Evolutionary conservation across 164 flowering plant species (phyloP), one percentile per base, ranked within the genome.

Genomic region (Kingdonia uniflora): DNA sequence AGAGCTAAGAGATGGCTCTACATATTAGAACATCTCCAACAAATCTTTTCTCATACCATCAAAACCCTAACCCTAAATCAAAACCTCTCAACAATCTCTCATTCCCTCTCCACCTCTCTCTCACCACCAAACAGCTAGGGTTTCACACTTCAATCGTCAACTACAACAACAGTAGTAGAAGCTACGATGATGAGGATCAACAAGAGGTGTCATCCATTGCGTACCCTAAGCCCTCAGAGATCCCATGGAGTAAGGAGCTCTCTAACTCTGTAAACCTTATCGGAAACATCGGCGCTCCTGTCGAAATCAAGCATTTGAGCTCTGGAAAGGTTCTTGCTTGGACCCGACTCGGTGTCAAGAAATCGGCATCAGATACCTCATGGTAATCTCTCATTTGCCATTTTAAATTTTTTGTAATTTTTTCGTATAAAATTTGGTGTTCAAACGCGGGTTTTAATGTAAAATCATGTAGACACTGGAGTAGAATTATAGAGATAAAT

Each of bases 181-280:
- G 14, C 43, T 21, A 16, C 57, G 14, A 49, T 5, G 49, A 41
- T 13, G 21, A 26, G 60, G 66, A 56, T 19, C 69, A 60, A 35
- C 51, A 60, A 35, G 65, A 41, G 41, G 52, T 61, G 19, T n/a
- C n/a, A n/a, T n/a, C n/a, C n/a, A n/a, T n/a, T n/a, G n/a, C n/a
- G n/a, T 78, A 75, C 62, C 85, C 88, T 11, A 70, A 60, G 53
- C 97, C 97, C 11, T 4, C 79, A 5, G 95, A 82, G 71, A 72
- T 90, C 22, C 80, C 71, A 24, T 90, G 97, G 97, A 78, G 65
- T 63, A 86, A 86, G 68, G 97, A 90, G 70, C 74, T 82, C 42
- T 64, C 73, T 49, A 86, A 90, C 58, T 29, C 77, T 11, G 88
- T 86, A 14, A 71, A 72, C 37, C 84, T 90, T 38, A 84, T 90